Conservation (phyloP, 176 grass and related monocot species). For the Carex cristatella region DNA sequence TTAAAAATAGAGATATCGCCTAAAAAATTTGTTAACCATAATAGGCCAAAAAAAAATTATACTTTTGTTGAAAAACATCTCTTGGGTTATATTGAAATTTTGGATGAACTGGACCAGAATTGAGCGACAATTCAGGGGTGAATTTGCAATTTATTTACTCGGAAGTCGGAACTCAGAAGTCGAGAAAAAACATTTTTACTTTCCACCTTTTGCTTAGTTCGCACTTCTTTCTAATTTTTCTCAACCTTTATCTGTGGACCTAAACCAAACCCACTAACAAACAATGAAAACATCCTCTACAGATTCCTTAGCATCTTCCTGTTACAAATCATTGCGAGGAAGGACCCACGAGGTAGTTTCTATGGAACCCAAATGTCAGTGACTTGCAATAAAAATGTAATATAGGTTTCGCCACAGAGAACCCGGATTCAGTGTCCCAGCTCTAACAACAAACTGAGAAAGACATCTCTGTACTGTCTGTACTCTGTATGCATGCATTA, state of each 20-base stretch:
- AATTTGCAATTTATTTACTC: conserved; percentile 1
- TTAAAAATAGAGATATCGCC: too few species aligned
- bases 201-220: background rate
- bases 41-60: too few species aligned
- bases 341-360: background rate
- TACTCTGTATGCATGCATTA: background rate
- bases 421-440: background rate
- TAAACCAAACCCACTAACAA: background rate
- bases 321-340: background rate
- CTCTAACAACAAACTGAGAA: conserved; percentile 14
- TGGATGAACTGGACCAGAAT: background rate
- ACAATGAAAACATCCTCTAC: background rate
- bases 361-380: background rate
- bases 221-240: conserved; percentile 1
- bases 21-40: too few species aligned
- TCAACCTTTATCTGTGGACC: background rate
- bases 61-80: too few species aligned
- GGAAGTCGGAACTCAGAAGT: background rate
- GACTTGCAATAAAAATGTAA: too few species aligned
- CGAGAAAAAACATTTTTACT: background rate
- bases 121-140: background rate
- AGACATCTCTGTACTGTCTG: background rate
- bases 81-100: too few species aligned
- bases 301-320: background rate
- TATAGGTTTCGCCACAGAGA: background rate